Evolutionary conservation across 495 filamentous ascomycete genomes (phyloP), one percentile per base, ranked within the genome.

Genomic region (Penicillium paxilli): DNA sequence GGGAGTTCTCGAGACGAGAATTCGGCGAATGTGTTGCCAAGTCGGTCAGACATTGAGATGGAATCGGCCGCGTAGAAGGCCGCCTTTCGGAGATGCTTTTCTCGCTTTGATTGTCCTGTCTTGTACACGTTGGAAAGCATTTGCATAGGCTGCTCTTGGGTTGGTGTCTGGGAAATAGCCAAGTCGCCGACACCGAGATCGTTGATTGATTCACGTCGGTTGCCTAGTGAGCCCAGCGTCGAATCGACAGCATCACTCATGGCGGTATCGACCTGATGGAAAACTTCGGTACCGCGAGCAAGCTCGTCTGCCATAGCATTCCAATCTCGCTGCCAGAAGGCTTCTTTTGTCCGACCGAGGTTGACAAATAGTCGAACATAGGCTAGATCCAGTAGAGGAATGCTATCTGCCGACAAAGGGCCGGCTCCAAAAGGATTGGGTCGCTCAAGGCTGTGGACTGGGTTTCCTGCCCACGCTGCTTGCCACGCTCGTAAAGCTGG

Each of bases 21-120:
- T 55, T 96, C 88, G 5, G 90, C 88, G 66, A 92, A 96, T 0
- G 90, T 93, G 24, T 91, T 85, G 5, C 91, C 91, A 8, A 94
- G 77, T 61, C 88, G 91, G 65, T 96, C 89, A 11, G 92, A 90
- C 85, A 92, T 92, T 20, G 85, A 84, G 14, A 98, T 83, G 1
- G 94, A 95, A 67, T 97, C 92, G 10, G 92, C 92, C 0, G 94
- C 94, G 57, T 94, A 96, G 65, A 90, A 96, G 11, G 93, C 94
- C 12, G 94, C 94, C 73, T 92, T 94, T 23, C 94, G 88, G 17
- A 98, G 78, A 61, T 96, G 91, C 58, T 86, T 87, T 71, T 98
- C 94, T 2, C 93, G 86, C 50, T 80, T 86, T 1, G 86, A 78
- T 47, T 80, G 74, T 5, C 64, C 68, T 0, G 64, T 54, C 35